phyloP scores from a whole-genome alignment of 2,329 filamentous ascomycete genomes.

The Cadophora gregata region DNA sequence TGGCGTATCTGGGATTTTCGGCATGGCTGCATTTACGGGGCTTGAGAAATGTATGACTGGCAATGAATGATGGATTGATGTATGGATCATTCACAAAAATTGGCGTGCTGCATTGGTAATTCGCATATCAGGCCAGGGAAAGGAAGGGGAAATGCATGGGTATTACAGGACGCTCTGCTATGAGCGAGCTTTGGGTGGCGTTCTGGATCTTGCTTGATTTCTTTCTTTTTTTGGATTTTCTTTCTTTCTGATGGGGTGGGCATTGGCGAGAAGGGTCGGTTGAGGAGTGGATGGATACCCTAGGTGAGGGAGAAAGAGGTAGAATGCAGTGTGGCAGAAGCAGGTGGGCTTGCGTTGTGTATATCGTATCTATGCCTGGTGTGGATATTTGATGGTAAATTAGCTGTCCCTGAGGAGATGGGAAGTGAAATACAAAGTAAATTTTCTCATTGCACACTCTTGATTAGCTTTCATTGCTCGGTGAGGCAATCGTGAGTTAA shows the following conservation, averaged over 20 bases:
- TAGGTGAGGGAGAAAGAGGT: slow-evolving; percentile 1
- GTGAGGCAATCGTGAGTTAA: too few species aligned
- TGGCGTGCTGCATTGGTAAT: slow-evolving; percentile 13
- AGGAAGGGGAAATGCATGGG: slow-evolving; percentile 19
- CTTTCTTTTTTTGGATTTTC: slow-evolving; percentile 6
- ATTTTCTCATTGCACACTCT: slow-evolving; percentile 8
- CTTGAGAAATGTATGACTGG: slow-evolving; percentile 16
- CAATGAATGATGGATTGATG: slow-evolving; percentile 1
- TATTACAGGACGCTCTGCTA: slow-evolving; percentile 25
- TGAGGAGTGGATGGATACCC: neutral
- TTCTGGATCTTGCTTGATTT: slow-evolving; percentile 30
- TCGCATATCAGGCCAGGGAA: slow-evolving; percentile 10
- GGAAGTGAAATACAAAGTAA: slow-evolving; percentile 16
- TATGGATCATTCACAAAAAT: slow-evolving; percentile 6
- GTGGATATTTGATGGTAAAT: slow-evolving; percentile 30
- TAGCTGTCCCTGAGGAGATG: neutral
- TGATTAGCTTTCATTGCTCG: neutral
- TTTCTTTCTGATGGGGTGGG: neutral
- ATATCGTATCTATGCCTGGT: slow-evolving; percentile 25
- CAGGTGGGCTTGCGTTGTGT: slow-evolving; percentile 16
- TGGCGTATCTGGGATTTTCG: slow-evolving; percentile 20
- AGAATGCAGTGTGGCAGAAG: neutral
- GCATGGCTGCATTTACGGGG: slow-evolving; percentile 10
- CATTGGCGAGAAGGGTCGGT: neutral
- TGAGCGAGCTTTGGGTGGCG: slow-evolving; percentile 30